Base-by-base conservation (phyloP, 2,329 filamentous ascomycete genomes). In the Hypoxylon sp. region DNA sequence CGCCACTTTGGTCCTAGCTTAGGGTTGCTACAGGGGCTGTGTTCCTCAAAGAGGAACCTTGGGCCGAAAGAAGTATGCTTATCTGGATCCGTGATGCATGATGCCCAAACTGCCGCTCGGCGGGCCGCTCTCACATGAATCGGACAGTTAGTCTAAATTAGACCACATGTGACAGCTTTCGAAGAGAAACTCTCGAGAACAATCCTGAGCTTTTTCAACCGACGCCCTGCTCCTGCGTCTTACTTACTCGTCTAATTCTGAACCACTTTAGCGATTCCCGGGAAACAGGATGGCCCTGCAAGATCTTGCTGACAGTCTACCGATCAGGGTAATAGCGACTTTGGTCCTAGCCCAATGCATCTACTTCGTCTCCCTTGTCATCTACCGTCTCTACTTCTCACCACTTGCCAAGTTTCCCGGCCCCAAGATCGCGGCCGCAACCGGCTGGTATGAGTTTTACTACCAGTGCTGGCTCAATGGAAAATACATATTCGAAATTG, bases 391-490 rank as follows among this genome's bases (percentile, higher is more conserved):
- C 6, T 71, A 56, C 60, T 70, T 74, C 20, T 62, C 68, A 12
- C 73, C 71, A 33, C 66, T 73, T 30, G 64, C 70, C 1, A 60
- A 63, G 12, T 72, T 73, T 32, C 74, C 74, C 4, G 74, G 73
- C 0, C 66, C 72, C 16, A 70, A 64, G 40, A 45, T 74, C 8
- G 70, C 70, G 4, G 71, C 72, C 16, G 70, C 61, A 1, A 73
- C 72, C 3, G 52, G 60, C 28, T 69, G 69, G 59, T 73, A 73
- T 40, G 71, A 73, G 46, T 68, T 73, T 52, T 71, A 68, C 26
- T 68, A 69, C 38, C 69, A 73, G 44, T 62, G 63, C 32, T 69
- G 63, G 49, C 33, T 52, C 28, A n/a, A 64, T 6, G 69, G 70
- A 20, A 62, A 46, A 50, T 77, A 77, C 38, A 69, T 72, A 5